Evolutionary conservation across 192 early-diverging fungal genomes (phyloP), one percentile per base, ranked within the genome.

Genomic region (Linnemannia schmuckeri): DNA sequence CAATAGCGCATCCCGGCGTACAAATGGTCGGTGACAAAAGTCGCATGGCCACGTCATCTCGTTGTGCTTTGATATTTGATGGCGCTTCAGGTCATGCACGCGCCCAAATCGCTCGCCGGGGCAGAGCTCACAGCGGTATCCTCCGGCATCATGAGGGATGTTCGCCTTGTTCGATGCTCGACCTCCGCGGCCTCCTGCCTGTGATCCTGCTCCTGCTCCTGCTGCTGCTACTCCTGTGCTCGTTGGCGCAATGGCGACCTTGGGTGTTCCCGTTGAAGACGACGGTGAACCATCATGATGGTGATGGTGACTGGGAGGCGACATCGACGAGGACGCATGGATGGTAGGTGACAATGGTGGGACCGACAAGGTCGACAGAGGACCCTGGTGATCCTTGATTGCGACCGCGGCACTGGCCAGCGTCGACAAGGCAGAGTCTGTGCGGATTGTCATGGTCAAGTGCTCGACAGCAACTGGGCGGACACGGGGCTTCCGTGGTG

Each of bases 41-140:
- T 87, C 85, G 40, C 85, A 87, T 0, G 85, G 85, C 85, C 85
- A 87, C 13, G 85, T 87, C 85, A 81, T 87, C 76, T 87, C 85
- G 54, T 87, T 87, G 54, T 87, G 85, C 52, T 87, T 87, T 4
- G 85, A 87, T 61, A 78, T 87, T 44, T 87, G 85, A 61, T 87
- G 85, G 18, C 85, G 79, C 54, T 87, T 87, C 47, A 87, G 49
- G 41, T 87, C 85, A 47, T 87, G 85, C 12, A 87, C 85, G 12
- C 85, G 85, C 12, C 85, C 85, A 78, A 87, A 87, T 2, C 85
- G 70, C 41, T 87, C 85, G n/a, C 85, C 85, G 0, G 85, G 85
- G 71, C 85, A 87, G 10, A 72, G 72, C 27, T 87, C 85, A 46
- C 85, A 87, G 1, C 85, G 85, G 63, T 87, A 87, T 13, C 85